Percentiles rank a stretch among this genome's conserved stretches.
Conservation (phyloP, 208 protist species). For the Blechomonas ayalai region DNA sequence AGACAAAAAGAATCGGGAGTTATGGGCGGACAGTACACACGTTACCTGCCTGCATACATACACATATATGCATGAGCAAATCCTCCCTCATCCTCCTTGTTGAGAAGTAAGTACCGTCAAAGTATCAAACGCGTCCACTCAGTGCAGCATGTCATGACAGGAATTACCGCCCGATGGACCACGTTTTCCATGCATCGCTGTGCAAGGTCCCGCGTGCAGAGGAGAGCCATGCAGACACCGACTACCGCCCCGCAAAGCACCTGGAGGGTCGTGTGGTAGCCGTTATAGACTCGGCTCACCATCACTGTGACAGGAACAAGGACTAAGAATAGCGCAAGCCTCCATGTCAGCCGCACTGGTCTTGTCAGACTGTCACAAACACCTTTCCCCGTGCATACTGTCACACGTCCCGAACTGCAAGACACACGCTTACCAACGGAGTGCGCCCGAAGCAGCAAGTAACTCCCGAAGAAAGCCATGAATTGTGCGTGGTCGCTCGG, state of each 20-base stretch:
- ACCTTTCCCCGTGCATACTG: no score
- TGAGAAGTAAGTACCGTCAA: no score
- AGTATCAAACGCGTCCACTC: constrained; percentile 26
- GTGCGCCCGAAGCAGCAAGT: constrained; percentile 21
- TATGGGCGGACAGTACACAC: no score
- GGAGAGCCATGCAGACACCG: constrained; percentile 22
- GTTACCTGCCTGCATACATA: no score
- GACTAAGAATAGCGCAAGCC: constrained; percentile 19
- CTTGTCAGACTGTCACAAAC: no score
- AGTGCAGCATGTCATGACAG: constrained; percentile 51
- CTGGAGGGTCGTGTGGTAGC: constrained; percentile 56
- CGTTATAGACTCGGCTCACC: constrained; percentile 63
- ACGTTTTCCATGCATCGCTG: constrained; percentile 21
- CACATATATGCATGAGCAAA: no score
- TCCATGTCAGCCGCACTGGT: no score
- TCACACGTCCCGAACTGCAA: no score
- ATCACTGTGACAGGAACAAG: constrained; percentile 29
- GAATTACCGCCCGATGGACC: constrained; percentile 17
- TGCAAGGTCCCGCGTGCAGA: constrained; percentile 16
- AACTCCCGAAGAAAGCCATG: constrained; percentile 61
- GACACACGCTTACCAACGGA: background rate
- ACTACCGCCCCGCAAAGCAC: constrained; percentile 42
- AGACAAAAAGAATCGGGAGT: no score
- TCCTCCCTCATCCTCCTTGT: no score
- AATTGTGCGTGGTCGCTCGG: constrained; percentile 78